phyloP scores from a whole-genome alignment of 2,329 filamentous ascomycete species.

The Alternaria brassicicola region DNA sequence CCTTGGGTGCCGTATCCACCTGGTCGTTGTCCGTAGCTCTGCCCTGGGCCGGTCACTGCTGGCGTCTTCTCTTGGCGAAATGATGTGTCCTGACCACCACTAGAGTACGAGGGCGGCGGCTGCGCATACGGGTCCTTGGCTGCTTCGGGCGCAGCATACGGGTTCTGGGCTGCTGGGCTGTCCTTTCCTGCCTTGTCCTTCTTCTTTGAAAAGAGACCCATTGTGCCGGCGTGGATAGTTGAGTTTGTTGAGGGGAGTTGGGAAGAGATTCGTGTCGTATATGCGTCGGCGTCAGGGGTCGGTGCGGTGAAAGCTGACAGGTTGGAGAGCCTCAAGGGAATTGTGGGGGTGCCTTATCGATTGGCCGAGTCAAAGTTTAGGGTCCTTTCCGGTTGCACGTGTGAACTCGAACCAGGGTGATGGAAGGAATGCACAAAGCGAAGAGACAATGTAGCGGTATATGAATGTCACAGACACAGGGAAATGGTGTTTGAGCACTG shows the following conservation, averaged over 20 bases:
- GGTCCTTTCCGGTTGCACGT: not conserved
- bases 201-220: conserved; percentile 62
- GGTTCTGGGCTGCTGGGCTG: conserved; percentile 57
- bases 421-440: not conserved
- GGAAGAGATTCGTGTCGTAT: not conserved
- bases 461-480: conserved; percentile 12
- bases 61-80: conserved; percentile 53
- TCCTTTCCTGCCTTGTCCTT: conserved; percentile 59
- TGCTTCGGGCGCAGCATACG: conserved; percentile 50
- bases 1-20: conserved; percentile 37
- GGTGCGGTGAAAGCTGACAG: not conserved
- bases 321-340: conserved; percentile 18
- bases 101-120: conserved; percentile 49
- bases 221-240: conserved; percentile 24
- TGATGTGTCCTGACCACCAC: conserved; percentile 40
- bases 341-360: conserved; percentile 26
- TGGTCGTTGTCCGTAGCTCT: conserved; percentile 48
- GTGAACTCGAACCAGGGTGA: not conserved
- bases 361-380: conserved; percentile 5
- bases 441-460: conserved; percentile 5
- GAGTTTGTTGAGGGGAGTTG: not conserved
- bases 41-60: conserved; percentile 49
- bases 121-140: conserved; percentile 60
- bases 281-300: not conserved
- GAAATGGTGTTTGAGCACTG: conserved; percentile 27